These are phyloP conservation scores for Ophiognomonia clavigignenti-juglandacearum DNA, from an alignment of 2,329 filamentous ascomycete genomes.

Conservation along the genomic window DNA sequence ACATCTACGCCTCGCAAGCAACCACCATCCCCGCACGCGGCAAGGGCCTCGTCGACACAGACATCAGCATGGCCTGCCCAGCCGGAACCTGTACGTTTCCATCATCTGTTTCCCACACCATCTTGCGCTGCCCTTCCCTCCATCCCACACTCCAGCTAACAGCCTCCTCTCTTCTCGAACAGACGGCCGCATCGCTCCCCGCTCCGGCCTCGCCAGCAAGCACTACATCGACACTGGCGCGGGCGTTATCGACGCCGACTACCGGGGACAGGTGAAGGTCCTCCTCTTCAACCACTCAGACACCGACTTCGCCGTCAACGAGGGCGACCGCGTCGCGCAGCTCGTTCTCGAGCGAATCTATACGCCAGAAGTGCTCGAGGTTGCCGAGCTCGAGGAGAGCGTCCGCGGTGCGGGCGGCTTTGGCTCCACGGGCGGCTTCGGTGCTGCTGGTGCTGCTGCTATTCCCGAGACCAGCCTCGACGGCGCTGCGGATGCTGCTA, in stretches of 20 bases:
- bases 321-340: conserved; percentile 90
- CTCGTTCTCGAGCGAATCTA: conserved; percentile 91
- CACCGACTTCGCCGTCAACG: conserved; percentile 71
- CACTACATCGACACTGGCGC: conserved; percentile 95
- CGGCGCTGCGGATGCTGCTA: neutral
- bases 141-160: neutral
- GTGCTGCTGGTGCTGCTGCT: neutral
- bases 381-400: conserved; percentile 82
- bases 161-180: conserved; percentile 3
- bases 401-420: conserved; percentile 88
- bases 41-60: conserved; percentile 83
- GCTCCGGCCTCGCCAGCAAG: conserved; percentile 87
- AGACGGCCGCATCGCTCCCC: conserved; percentile 88
- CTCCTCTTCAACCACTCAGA: conserved; percentile 91
- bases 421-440: conserved; percentile 67
- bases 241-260: conserved; percentile 96
- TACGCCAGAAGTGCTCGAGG: conserved; percentile 87
- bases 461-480: neutral
- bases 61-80: conserved; percentile 86
- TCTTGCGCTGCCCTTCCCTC: neutral
- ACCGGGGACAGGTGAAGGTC: conserved; percentile 89
- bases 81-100: conserved; percentile 72
- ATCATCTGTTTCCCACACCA: neutral
- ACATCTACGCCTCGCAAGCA: conserved; percentile 76
- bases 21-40: conserved; percentile 75